A percentile compares a stretch with the other conserved stretches of the same genome.
phyloP scores from a whole-genome alignment of 805 yeast genomes.

The Candida orba region DNA sequence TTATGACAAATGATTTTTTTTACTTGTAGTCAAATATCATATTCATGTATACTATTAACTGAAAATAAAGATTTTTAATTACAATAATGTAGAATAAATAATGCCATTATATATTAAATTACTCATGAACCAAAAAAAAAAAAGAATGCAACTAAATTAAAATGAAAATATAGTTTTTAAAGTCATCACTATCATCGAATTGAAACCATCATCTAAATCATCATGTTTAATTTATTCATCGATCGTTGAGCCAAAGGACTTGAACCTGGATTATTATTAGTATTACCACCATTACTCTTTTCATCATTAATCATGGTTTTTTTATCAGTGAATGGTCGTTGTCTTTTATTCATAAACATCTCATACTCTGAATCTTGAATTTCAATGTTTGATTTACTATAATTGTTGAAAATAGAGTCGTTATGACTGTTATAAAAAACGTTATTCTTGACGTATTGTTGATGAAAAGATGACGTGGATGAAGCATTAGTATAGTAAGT shows the following conservation, averaged over 20 bases:
- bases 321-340: background rate
- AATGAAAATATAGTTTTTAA: no score
- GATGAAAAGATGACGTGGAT: background rate
- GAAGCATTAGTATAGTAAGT: background rate
- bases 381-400: background rate
- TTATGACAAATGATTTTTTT: background rate
- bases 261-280: conserved; percentile 1
- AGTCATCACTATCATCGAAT: no score
- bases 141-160: no score
- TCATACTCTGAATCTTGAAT: conserved; percentile 3
- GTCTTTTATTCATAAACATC: conserved; percentile 4
- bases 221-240: conserved; percentile 8
- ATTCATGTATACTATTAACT: no score
- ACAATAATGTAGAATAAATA: no score
- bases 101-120: no score
- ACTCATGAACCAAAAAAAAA: no score
- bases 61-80: no score
- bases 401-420: background rate
- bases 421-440: conserved; percentile 2
- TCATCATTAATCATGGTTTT: background rate
- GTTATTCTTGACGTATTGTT: conserved; percentile 1
- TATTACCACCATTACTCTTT: background rate
- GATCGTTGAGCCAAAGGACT: conserved; percentile 10
- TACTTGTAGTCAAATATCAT: background rate
- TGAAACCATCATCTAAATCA: background rate